Base-by-base conservation (phyloP, 2,329 filamentous ascomycete species). In the Coleophoma crateriformis region DNA sequence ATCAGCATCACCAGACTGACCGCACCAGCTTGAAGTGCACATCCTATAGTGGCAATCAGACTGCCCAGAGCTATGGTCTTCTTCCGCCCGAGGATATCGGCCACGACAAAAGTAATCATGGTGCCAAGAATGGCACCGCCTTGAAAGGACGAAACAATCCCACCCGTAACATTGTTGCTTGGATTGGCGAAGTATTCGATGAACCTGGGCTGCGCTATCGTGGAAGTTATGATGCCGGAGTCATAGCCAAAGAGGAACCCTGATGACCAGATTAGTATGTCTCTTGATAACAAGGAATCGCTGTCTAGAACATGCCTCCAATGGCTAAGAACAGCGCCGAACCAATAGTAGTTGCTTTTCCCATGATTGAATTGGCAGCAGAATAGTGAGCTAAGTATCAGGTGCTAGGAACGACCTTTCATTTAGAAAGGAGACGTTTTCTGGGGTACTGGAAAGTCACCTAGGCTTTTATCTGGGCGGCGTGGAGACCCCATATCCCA, bases 1-100 rank as follows among this genome's bases (percentile, higher is more conserved):
- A 77, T 72, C 10, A 77, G 62, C 68, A 75, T 75, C 32, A 51
- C 51, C 34, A 65, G 61, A 12, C 53, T 59, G 11, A 51, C 52
- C 2, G 64, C 54, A 15, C 58, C 64, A 14, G 62, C 59, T 42
- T 66, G 64, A 12, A 67, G 54, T n/a, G 63, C 55, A 10, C 57
- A 60, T 2, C 64, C 63, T 32, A 65, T 46, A 17, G 56, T 42
- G 12, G 62, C 58, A 19, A 65, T 50, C 4, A 62, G 34, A 7
- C 60, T 53, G 5, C 62, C 64, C 13, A 55, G 34, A 38, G 64
- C 57, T 37, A 67, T 63, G 33, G 61, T 54, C 17, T 48, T 50
- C 47, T 63, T 61, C 14, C 65, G 61, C 33, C 65, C 64, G 19
- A 64, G 47, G 34, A 35, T 52, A 53, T 67, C 53, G 38, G 63